Percentiles rank a stretch among this genome's conserved stretches.
phyloP scores from a whole-genome alignment of 139 green algal genomes.

The Volvox africanus region DNA sequence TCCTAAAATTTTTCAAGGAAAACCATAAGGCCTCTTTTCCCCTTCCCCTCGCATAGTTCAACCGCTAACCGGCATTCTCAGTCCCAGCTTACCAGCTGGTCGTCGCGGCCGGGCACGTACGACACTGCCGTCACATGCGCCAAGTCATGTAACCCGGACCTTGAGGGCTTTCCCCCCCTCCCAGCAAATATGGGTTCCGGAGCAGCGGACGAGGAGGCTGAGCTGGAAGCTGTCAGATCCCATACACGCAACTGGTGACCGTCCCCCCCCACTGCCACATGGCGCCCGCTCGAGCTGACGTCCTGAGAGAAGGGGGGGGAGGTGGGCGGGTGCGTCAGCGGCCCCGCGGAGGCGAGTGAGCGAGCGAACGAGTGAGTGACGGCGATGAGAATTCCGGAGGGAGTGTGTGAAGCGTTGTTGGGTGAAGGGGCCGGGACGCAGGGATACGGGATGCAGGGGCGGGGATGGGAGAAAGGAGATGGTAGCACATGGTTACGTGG shows the following conservation, averaged over 20 bases:
- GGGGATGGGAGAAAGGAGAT: too few species aligned
- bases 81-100: slow-evolving; percentile 6
- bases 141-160: slow-evolving; percentile 57
- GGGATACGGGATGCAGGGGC: too few species aligned
- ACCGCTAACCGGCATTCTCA: too few species aligned
- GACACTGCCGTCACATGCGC: slow-evolving; percentile 56
- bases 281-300: slow-evolving; percentile 24
- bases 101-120: slow-evolving; percentile 45
- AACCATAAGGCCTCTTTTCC: background rate
- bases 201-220: background rate
- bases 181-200: slow-evolving; percentile 46
- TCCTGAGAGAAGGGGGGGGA: background rate
- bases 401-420: too few species aligned
- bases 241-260: slow-evolving; percentile 64
- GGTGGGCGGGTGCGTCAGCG: background rate
- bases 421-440: too few species aligned
- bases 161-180: slow-evolving; percentile 61
- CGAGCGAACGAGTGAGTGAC: too few species aligned
- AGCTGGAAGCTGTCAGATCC: slow-evolving; percentile 48
- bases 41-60: too few species aligned
- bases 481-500: too few species aligned
- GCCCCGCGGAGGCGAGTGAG: too few species aligned
- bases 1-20: too few species aligned
- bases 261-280: slow-evolving; percentile 53
- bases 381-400: too few species aligned